A percentile compares a stretch with the other conserved stretches of the same genome.
Conservation (phyloP, 441 rosid species). For the Kokia cookei region DNA sequence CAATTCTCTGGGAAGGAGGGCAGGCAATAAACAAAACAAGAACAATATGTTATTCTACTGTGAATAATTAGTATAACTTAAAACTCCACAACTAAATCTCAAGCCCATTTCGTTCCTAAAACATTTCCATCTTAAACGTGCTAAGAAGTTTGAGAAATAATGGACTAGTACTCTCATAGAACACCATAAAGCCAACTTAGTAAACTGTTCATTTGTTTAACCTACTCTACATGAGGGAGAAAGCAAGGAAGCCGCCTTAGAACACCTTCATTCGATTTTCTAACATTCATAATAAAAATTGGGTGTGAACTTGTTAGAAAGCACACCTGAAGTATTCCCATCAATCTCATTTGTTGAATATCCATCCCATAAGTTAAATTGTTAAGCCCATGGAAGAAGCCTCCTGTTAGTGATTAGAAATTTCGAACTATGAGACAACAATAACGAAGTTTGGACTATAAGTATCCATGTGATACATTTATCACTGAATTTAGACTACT, state of each 20-base stretch:
- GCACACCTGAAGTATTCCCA: slow-evolving; percentile 80
- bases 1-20: slow-evolving; percentile 57
- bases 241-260: not conserved
- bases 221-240: not conserved
- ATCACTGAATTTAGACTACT: not conserved
- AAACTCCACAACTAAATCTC: slow-evolving; percentile 1
- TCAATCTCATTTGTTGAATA: slow-evolving; percentile 48
- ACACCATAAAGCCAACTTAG: not conserved
- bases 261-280: not conserved
- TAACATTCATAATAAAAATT: not conserved
- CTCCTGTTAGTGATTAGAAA: slow-evolving; percentile 44
- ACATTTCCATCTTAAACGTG: not conserved
- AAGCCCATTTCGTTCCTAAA: not conserved
- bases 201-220: not conserved
- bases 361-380: slow-evolving; percentile 63
- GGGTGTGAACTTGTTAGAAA: not conserved
- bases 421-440: not conserved
- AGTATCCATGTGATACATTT: not conserved
- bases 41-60: slow-evolving; percentile 3
- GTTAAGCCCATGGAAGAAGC: slow-evolving; percentile 68
- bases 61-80: not conserved
- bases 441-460: not conserved
- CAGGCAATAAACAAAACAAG: not conserved
- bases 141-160: not conserved
- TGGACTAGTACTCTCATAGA: not conserved